Evolutionary conservation across 495 filamentous ascomycete genomes (phyloP).

Genomic region (Xeromyces bisporus): DNA sequence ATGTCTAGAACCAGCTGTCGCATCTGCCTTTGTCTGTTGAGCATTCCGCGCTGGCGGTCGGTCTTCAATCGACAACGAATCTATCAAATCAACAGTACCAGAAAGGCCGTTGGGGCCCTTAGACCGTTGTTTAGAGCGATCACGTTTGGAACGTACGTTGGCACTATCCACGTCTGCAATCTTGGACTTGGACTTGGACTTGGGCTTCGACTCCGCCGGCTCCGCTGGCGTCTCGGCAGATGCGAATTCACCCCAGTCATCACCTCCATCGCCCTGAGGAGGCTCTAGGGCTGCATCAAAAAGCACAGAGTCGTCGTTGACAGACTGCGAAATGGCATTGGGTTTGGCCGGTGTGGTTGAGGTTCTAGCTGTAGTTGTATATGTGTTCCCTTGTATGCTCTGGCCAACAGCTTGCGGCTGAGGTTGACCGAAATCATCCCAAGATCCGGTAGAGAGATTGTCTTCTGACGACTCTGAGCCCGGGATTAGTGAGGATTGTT

Average conservation of each 20-base stretch:
- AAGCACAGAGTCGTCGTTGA: conserved; percentile 22
- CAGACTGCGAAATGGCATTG: too few relatives aligned
- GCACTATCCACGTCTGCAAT: too few relatives aligned
- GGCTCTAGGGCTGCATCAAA: conserved; percentile 30
- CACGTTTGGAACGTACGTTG: too few relatives aligned
- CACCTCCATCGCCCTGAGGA: conserved; percentile 31
- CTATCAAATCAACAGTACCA: conserved; percentile 9
- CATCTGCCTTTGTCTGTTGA: background rate
- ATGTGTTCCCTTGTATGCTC: too few relatives aligned
- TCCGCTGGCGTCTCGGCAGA: conserved; percentile 34
- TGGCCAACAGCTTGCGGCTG: background rate
- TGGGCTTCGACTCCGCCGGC: too few relatives aligned
- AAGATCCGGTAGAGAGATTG: conserved; percentile 5
- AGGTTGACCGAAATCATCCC: conserved; percentile 1
- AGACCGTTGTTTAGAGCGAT: too few relatives aligned
- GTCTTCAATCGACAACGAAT: conserved; percentile 13
- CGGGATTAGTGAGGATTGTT: conserved; percentile 12
- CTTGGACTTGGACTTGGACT: too few relatives aligned
- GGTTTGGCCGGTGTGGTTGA: too few relatives aligned
- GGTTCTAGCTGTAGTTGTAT: background rate
- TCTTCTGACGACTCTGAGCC: conserved; percentile 12
- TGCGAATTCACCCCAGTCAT: conserved; percentile 67
- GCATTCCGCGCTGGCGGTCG: conserved; percentile 1
- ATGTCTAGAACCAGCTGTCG: background rate
- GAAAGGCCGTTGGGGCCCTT: background rate